Conservation (phyloP, 495 filamentous ascomycete genomes). For the Aspergillus egyptiacus region DNA sequence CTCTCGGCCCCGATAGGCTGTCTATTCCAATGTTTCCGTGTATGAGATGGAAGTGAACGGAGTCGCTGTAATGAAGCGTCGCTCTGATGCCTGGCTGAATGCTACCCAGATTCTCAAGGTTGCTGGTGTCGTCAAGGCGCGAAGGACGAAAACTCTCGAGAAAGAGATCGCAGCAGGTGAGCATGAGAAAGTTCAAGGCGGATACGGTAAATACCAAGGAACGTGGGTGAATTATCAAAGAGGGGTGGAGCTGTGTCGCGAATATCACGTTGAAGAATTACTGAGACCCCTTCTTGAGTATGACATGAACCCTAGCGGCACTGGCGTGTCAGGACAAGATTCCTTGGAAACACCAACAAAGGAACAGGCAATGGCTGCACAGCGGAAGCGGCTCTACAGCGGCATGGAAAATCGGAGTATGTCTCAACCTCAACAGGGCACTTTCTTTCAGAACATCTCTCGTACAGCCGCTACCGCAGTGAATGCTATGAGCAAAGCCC, state of each 20-base stretch:
- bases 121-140: conserved; percentile 92
- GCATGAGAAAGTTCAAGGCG: conserved; percentile 97
- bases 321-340: conserved; percentile 51
- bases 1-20: conserved; percentile 52
- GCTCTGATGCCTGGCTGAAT: conserved; percentile 87
- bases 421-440: conserved; percentile 62
- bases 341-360: conserved; percentile 90
- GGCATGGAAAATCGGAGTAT: conserved; percentile 59
- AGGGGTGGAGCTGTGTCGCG: conserved; percentile 84
- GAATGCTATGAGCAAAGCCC: conserved; percentile 89
- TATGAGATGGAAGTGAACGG: conserved; percentile 97
- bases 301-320: conserved; percentile 75
- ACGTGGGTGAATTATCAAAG: conserved; percentile 94
- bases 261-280: conserved; percentile 88
- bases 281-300: conserved; percentile 81
- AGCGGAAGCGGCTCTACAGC: conserved; percentile 83
- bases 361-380: conserved; percentile 97
- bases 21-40: conserved; percentile 89
- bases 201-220: conserved; percentile 97
- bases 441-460: conserved; percentile 95
- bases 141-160: conserved; percentile 93
- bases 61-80: conserved; percentile 88
- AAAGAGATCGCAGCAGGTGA: conserved; percentile 94
- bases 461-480: conserved; percentile 86
- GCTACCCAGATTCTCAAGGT: conserved; percentile 95